Conservation (phyloP, 2,329 filamentous ascomycete genomes). For the Sordariomycetes sp. region DNA sequence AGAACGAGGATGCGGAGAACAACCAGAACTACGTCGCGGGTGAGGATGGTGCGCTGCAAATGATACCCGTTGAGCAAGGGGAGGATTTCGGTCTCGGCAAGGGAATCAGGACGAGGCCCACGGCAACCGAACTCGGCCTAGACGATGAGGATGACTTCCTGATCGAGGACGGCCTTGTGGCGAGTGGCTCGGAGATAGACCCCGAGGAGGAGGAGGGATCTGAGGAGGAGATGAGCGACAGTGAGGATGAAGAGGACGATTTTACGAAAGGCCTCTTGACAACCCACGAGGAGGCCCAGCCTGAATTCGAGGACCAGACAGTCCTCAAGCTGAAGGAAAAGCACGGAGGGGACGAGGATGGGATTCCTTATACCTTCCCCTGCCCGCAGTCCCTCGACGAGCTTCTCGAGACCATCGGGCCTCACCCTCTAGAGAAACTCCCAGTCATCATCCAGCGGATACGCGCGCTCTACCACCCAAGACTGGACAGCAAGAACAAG, state of each 20-base stretch:
- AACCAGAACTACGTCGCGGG: slow-evolving; percentile 22
- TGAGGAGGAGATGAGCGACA: slow-evolving; percentile 30
- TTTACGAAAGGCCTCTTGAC: slow-evolving; percentile 60
- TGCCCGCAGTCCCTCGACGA: slow-evolving; percentile 74
- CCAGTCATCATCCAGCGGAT: slow-evolving; percentile 81
- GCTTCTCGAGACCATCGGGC: slow-evolving; percentile 55
- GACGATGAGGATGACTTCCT: slow-evolving; percentile 94
- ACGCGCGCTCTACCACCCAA: slow-evolving; percentile 83
- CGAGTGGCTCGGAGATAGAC: slow-evolving; percentile 65
- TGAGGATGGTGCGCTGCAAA: slow-evolving; percentile 1
- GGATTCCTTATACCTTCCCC: slow-evolving; percentile 72
- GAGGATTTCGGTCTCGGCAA: slow-evolving; percentile 50
- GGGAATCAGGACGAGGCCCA: slow-evolving; percentile 46
- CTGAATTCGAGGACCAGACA: slow-evolving; percentile 36
- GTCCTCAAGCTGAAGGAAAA: slow-evolving; percentile 21
- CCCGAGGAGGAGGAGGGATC: slow-evolving; percentile 32
- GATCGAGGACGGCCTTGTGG: slow-evolving; percentile 80
- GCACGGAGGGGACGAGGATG: slow-evolving; percentile 35
- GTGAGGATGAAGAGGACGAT: slow-evolving; percentile 42
- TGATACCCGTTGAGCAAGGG: slow-evolving; percentile 27
- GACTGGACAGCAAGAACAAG: slow-evolving; percentile 77
- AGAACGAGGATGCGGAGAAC: slow-evolving; percentile 23
- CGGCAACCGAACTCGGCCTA: slow-evolving; percentile 56
- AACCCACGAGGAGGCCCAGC: slow-evolving; percentile 42
- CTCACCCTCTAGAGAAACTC: slow-evolving; percentile 52